A percentile compares a stretch with the other conserved stretches of the same genome.
Conservation (phyloP, 1,284 basidiomycete species). For the Pseudozyma sp. region DNA sequence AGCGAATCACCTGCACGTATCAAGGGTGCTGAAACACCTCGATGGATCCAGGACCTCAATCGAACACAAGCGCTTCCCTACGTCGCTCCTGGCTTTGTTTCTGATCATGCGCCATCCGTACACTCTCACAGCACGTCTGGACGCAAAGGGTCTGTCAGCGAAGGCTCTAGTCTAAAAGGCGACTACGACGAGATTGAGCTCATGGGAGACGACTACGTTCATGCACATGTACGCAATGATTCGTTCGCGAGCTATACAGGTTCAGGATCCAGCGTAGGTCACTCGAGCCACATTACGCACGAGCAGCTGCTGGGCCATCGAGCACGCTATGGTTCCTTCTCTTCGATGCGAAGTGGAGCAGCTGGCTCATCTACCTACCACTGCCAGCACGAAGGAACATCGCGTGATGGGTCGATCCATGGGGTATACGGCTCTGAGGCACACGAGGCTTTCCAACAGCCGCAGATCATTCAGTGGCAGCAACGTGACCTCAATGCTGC, state of each 20-base stretch:
- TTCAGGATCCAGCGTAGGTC: slow-evolving; percentile 9
- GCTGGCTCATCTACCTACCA: slow-evolving; percentile 23
- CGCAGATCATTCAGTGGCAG: slow-evolving; percentile 59
- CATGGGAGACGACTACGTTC: background rate
- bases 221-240: background rate
- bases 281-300: slow-evolving; percentile 21
- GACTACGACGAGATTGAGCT: slow-evolving; percentile 40
- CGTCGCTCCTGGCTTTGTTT: slow-evolving; percentile 39
- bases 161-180: slow-evolving; percentile 6
- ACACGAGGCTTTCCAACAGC: slow-evolving; percentile 38
- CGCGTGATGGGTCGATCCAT: slow-evolving; percentile 28
- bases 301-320: slow-evolving; percentile 17
- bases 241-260: slow-evolving; percentile 11
- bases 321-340: slow-evolving; percentile 17
- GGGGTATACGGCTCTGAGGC: slow-evolving; percentile 32
- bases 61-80: slow-evolving; percentile 33
- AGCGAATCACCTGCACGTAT: slow-evolving; percentile 12
- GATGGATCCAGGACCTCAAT: slow-evolving; percentile 50
- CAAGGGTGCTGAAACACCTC: slow-evolving; percentile 38
- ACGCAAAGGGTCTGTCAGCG: slow-evolving; percentile 10
- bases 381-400: slow-evolving; percentile 51
- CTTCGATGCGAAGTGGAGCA: slow-evolving; percentile 19
- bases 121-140: slow-evolving; percentile 20
- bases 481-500: slow-evolving; percentile 46
- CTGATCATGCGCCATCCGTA: slow-evolving; percentile 14